These are phyloP conservation scores for Notholithocarpus densiflorus DNA, from an alignment of 306 rosid genomes.

Conservation along the genomic window DNA sequence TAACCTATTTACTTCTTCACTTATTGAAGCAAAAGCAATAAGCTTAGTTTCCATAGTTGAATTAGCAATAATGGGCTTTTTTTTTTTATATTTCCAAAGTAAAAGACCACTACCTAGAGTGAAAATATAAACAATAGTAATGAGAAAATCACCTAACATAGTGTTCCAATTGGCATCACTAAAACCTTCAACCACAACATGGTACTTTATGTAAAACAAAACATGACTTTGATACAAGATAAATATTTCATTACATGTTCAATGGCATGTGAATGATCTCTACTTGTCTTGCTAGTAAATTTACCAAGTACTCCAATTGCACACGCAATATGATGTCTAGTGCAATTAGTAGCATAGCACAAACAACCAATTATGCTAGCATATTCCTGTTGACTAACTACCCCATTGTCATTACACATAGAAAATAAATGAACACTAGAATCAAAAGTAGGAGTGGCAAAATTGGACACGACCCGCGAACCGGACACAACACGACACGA, in stretches of 20 bases:
- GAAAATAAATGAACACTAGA: no score
- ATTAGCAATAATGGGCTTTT: not conserved
- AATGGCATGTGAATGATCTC: not conserved
- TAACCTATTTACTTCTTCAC: conserved; percentile 1
- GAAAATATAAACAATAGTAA: not conserved
- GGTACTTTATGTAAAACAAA: not conserved
- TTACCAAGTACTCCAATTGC: not conserved
- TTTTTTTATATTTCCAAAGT: not conserved
- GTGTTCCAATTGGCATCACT: not conserved
- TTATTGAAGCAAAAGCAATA: not conserved
- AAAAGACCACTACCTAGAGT: not conserved
- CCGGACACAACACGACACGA: no score
- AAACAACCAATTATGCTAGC: no score
- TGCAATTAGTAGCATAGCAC: no score
- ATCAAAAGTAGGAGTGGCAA: no score
- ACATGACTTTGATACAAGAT: not conserved
- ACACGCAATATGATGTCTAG: no score
- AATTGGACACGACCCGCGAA: no score
- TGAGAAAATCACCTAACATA: not conserved
- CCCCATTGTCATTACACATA: no score
- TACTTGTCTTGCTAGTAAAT: not conserved
- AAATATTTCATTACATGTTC: not conserved
- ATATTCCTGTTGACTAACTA: no score
- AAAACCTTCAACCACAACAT: not conserved
- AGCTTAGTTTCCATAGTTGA: conserved; percentile 1